Percentiles rank a stretch among this genome's conserved stretches.
These are phyloP conservation scores for Wickerhamiella lipophila DNA, from an alignment of 805 yeast genomes.

Conservation along the genomic window DNA sequence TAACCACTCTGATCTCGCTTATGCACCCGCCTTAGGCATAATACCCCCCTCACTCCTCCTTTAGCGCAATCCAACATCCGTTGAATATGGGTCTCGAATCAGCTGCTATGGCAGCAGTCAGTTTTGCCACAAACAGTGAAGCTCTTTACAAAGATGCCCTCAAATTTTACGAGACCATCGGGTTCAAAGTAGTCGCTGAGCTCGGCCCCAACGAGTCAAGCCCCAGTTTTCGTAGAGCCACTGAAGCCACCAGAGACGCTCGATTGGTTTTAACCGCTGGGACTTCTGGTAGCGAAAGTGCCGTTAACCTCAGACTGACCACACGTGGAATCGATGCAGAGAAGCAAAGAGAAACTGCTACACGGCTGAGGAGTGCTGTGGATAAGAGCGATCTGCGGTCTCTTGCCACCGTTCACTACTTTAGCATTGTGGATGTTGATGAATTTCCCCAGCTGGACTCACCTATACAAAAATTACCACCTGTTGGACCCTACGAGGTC, in stretches of 20 bases:
- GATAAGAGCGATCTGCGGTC: constrained; percentile 39
- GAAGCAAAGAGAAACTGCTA: constrained; percentile 18
- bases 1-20: constrained; percentile 4
- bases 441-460: constrained; percentile 29
- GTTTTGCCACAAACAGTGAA: constrained; percentile 37
- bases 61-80: not conserved
- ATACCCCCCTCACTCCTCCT: not conserved
- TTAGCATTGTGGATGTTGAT: constrained; percentile 33
- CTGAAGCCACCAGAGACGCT: constrained; percentile 23
- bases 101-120: constrained; percentile 27
- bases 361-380: constrained; percentile 16
- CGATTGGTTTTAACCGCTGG: constrained; percentile 23
- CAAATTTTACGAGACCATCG: constrained; percentile 44
- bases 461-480: constrained; percentile 46
- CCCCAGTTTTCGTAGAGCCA: constrained; percentile 19
- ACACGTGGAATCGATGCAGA: constrained; percentile 20
- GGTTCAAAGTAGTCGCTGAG: constrained; percentile 30
- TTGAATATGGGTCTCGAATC: constrained; percentile 5
- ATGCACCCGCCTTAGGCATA: constrained; percentile 1
- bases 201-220: constrained; percentile 21
- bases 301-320: constrained; percentile 26
- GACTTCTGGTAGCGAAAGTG: constrained; percentile 20
- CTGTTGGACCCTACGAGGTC: constrained; percentile 62
- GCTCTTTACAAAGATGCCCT: constrained; percentile 36
- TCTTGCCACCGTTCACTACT: constrained; percentile 33